Percentiles rank a stretch among this genome's conserved stretches.
phyloP scores from a whole-genome alignment of 2,329 filamentous ascomycete species.

The Dothiorella sarmentorum region DNA sequence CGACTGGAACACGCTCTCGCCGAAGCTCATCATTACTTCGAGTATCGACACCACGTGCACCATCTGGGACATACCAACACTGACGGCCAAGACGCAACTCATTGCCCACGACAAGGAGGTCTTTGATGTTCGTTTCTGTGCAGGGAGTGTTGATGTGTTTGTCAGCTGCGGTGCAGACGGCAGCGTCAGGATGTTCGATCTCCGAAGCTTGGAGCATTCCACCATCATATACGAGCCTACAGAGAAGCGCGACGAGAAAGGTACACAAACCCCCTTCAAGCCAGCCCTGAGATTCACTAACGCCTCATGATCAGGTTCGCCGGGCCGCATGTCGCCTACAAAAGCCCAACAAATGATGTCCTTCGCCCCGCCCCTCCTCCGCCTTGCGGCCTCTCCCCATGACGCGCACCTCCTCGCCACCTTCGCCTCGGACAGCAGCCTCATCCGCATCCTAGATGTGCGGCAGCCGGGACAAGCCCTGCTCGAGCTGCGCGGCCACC shows the following conservation, averaged over 20 bases:
- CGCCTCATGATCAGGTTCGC: too few species aligned
- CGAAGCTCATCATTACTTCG: constrained; percentile 90
- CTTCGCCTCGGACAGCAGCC: constrained; percentile 86
- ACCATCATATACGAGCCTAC: constrained; percentile 99
- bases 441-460: constrained; percentile 93
- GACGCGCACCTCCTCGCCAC: constrained; percentile 96
- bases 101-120: constrained; percentile 99
- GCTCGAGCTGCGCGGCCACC: constrained; percentile 86
- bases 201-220: constrained; percentile 92
- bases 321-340: constrained; percentile 64
- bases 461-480: constrained; percentile 93
- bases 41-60: constrained; percentile 99
- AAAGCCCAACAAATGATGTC: constrained; percentile 72
- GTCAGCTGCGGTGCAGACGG: constrained; percentile 97
- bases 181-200: constrained; percentile 97
- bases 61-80: constrained; percentile 97
- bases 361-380: constrained; percentile 63
- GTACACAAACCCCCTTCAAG: too few species aligned
- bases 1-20: constrained; percentile 97
- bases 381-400: constrained; percentile 87
- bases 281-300: too few species aligned
- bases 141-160: constrained; percentile 97
- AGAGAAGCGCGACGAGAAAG: constrained; percentile 62
- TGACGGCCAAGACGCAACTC: constrained; percentile 95
- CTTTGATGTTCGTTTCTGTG: constrained; percentile 96